phyloP scores from a whole-genome alignment of 306 rosid species.

The Potentilla sterilis region DNA sequence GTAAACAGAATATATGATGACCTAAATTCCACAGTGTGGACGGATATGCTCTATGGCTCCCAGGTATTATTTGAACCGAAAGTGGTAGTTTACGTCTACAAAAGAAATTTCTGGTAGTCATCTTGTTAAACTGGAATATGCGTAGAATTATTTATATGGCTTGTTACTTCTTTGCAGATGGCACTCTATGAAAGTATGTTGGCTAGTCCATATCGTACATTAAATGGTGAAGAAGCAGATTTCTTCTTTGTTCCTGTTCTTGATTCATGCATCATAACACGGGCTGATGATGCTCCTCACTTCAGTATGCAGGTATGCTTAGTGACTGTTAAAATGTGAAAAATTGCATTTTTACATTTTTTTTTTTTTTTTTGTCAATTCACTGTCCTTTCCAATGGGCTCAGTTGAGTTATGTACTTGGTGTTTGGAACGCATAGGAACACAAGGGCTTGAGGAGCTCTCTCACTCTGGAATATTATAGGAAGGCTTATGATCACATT shows the following conservation, averaged over 20 bases:
- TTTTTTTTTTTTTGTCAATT: not conserved
- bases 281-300: conserved; percentile 96
- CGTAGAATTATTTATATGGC: conserved; percentile 22
- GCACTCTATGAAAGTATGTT: conserved; percentile 85
- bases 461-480: conserved; percentile 83
- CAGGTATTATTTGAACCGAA: conserved; percentile 59
- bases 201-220: conserved; percentile 89
- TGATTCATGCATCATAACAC: conserved; percentile 92
- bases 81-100: not conserved
- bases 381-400: not conserved
- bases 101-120: conserved; percentile 4
- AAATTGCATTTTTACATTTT: not conserved
- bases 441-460: conserved; percentile 89
- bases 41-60: conserved; percentile 75
- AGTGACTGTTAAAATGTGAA: not conserved
- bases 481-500: conserved; percentile 70
- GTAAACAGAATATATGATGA: conserved; percentile 77
- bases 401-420: conserved; percentile 11
- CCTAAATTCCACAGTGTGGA: conserved; percentile 74
- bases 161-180: conserved; percentile 49
- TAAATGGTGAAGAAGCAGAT: conserved; percentile 93
- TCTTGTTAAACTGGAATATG: conserved; percentile 8
- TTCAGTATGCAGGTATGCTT: conserved; percentile 64
- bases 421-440: conserved; percentile 46
- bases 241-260: conserved; percentile 95